Evolutionary conservation across 108 stramenopile species (phyloP).

Genomic region (Seminavis robusta): DNA sequence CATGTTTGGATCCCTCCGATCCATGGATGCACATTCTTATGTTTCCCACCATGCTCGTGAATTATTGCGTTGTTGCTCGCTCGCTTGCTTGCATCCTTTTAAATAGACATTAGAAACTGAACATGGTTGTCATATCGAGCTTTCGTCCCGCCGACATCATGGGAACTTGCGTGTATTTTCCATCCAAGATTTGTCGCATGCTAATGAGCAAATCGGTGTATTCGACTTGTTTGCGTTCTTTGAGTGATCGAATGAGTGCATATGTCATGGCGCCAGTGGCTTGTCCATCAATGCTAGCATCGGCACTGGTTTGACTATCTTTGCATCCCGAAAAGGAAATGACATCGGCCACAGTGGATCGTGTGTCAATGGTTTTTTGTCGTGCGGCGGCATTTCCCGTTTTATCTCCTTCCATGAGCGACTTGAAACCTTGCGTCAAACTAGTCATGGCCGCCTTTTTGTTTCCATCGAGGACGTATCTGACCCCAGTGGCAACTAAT

Average conservation of each 20-base stretch:
- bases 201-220: slow-evolving; percentile 47
- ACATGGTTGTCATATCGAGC: slow-evolving; percentile 5
- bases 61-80: no score
- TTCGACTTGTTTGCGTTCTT: slow-evolving; percentile 8
- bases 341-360: slow-evolving; percentile 32
- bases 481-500: slow-evolving; percentile 28
- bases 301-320: slow-evolving; percentile 66
- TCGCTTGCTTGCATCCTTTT: no score
- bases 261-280: slow-evolving; percentile 62
- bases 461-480: slow-evolving; percentile 34
- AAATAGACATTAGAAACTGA: slow-evolving; percentile 6
- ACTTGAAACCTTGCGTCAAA: slow-evolving; percentile 16
- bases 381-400: slow-evolving; percentile 19
- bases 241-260: slow-evolving; percentile 44
- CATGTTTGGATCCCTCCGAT: no score
- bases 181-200: slow-evolving; percentile 51
- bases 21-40: no score
- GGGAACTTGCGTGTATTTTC: slow-evolving; percentile 65
- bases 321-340: slow-evolving; percentile 63
- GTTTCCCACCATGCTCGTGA: no score
- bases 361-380: slow-evolving; percentile 20
- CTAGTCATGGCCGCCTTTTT: slow-evolving; percentile 21
- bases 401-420: slow-evolving; percentile 16
- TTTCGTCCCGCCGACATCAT: slow-evolving; percentile 36
- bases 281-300: slow-evolving; percentile 43